Evolutionary conservation across 1,139 yeast genomes (phyloP), one percentile per base, ranked within the genome.

Genomic region (Candida buenavistaensis): DNA sequence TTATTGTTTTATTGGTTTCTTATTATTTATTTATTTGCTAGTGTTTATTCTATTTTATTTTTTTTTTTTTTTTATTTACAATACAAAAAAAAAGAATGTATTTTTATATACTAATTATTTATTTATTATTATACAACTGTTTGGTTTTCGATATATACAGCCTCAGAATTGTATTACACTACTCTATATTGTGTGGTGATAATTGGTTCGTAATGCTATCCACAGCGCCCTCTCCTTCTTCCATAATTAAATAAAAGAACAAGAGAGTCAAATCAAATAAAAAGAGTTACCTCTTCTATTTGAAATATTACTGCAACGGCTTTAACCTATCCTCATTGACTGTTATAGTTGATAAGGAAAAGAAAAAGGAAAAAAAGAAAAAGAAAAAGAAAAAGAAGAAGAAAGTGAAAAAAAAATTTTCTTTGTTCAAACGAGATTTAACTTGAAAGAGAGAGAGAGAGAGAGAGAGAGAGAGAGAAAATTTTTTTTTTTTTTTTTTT

Each of bases 301-400:
- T n/a, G 22, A 11, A 8, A 14, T 32, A 34, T 52, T 49, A 53
- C 77, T 71, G 72, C 54, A 67, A 62, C 71, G 73, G 76, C 61
- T 66, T 47, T 57, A 67, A 63, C 72, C 78, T 56, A 55, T 76
- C 82, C 55, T 77, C 82, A 75, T 73, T 62, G 82, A 73, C 79
- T 77, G 82, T 64, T 67, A 72, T 77, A 77, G 82, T 77, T 77
- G 82, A 73, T 72, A 48, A 57, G 47, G 68, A 61, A 35, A 29
- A 33, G 36, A 38, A 34, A 38, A 38, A 37, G 14, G 16, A 29
- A 35, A 28, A 32, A 33, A 34, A 20, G 6, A 20, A 20, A 61
- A 35, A 28, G 34, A 37, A 36, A 23, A 23, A 28, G 32, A 26
- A 31, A 33, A 34, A 35, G 22, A n/a, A 19, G 30, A 30, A 21